phyloP scores from a whole-genome alignment of 164 flowering plant species.

The Santalum album region DNA sequence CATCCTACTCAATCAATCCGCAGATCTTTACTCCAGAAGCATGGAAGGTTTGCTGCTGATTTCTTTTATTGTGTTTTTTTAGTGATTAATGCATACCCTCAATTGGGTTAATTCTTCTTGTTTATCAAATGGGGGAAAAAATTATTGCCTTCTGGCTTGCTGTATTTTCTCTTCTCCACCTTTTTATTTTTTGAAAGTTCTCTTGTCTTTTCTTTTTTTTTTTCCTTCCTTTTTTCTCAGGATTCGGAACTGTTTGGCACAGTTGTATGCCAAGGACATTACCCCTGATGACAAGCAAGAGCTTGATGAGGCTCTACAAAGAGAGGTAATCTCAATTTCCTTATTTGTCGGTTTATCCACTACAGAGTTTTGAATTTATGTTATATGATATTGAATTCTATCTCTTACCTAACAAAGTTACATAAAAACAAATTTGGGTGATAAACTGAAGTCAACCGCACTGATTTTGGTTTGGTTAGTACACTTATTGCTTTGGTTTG shows the following conservation, averaged over 20 bases:
- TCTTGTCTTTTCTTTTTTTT: no score
- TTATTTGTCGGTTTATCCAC: neutral
- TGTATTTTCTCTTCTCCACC: neutral
- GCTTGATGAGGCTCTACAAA: slow-evolving; percentile 93
- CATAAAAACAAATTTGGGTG: no score
- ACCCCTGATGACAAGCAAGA: slow-evolving; percentile 99
- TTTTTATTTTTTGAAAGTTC: neutral
- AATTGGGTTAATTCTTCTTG: neutral
- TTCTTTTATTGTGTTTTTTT: neutral
- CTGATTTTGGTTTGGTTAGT: no score
- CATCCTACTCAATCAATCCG: slow-evolving; percentile 98
- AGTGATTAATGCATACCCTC: neutral
- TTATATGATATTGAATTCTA: no score
- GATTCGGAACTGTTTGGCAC: slow-evolving; percentile 78
- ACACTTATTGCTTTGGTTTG: no score
- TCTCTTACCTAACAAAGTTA: no score
- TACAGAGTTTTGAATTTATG: no score
- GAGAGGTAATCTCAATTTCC: slow-evolving; percentile 53
- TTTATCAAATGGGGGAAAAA: neutral
- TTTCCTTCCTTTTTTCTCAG: slow-evolving; percentile 28
- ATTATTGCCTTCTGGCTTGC: no score
- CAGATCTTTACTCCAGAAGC: slow-evolving; percentile 97
- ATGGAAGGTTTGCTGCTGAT: slow-evolving; percentile 62
- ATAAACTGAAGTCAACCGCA: no score
- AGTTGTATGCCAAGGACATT: slow-evolving; percentile 87